These are phyloP conservation scores for Neltuma alba DNA, from an alignment of 306 rosid species.

Conservation along the genomic window DNA sequence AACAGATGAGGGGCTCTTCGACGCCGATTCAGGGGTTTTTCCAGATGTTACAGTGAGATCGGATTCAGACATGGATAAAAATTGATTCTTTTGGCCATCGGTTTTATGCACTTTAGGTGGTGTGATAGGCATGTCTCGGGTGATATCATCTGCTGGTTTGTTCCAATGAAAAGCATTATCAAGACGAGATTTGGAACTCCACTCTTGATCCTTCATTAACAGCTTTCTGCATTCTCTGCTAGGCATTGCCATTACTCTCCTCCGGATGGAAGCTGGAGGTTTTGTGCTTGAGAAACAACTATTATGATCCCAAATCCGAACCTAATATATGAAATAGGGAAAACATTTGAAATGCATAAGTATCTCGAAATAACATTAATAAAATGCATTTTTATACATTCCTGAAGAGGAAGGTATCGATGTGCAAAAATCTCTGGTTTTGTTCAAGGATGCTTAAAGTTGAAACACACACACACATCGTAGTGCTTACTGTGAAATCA, in stretches of 20 bases:
- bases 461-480: too few relatives aligned
- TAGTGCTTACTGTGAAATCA: constrained; percentile 75
- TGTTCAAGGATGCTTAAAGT: constrained; percentile 1
- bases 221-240: constrained; percentile 54
- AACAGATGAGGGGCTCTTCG: constrained; percentile 89
- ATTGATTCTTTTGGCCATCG: constrained; percentile 50
- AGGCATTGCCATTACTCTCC: constrained; percentile 86
- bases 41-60: constrained; percentile 47
- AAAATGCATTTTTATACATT: background rate
- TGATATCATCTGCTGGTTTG: constrained; percentile 22
- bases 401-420: background rate
- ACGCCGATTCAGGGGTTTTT: constrained; percentile 75
- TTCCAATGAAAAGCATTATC: constrained; percentile 29
- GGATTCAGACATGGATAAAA: constrained; percentile 40
- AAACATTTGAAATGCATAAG: constrained; percentile 3
- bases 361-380: background rate
- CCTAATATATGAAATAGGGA: constrained; percentile 47
- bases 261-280: constrained; percentile 58
- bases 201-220: constrained; percentile 40
- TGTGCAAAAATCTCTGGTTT: constrained; percentile 10
- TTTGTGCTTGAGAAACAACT: constrained; percentile 39
- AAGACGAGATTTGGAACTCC: constrained; percentile 36
- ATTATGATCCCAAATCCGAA: constrained; percentile 70
- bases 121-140: constrained; percentile 39
- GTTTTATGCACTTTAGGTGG: constrained; percentile 61